Percentiles rank a stretch among this genome's conserved stretches.
phyloP scores from a whole-genome alignment of 2,329 filamentous ascomycete genomes.

The Metarhizium rileyi region DNA sequence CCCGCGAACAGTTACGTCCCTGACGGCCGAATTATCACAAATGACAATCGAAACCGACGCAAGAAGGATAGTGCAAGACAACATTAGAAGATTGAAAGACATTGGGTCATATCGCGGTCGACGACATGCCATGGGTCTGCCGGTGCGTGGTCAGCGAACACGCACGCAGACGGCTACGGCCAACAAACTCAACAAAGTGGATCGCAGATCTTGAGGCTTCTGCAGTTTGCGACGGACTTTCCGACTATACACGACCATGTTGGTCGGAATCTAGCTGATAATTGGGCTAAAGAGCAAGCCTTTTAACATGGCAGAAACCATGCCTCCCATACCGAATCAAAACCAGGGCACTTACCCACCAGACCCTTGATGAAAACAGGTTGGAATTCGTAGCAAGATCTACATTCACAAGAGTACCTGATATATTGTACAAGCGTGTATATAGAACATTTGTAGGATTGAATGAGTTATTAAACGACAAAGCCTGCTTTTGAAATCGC shows the following conservation, averaged over 20 bases:
- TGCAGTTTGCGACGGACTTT: neutral
- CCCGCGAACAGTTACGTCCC: constrained; percentile 66
- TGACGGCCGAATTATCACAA: constrained; percentile 75
- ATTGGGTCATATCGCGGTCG: constrained; percentile 85
- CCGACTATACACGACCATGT: neutral
- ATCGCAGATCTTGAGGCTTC: constrained; percentile 23
- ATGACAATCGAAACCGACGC: constrained; percentile 95
- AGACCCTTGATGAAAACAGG: neutral
- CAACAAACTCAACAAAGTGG: constrained; percentile 51
- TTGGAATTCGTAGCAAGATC: neutral
- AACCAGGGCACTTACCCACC: neutral
- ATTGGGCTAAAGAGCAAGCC: neutral
- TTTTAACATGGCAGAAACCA: neutral
- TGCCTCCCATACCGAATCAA: neutral
- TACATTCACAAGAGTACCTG: neutral
- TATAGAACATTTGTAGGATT: constrained; percentile 19
- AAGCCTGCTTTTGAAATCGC: neutral
- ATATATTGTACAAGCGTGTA: constrained; percentile 20
- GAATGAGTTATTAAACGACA: constrained; percentile 10
- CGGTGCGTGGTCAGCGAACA: constrained; percentile 83
- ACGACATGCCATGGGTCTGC: constrained; percentile 85
- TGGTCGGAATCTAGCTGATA: neutral
- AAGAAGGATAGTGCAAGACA: constrained; percentile 65
- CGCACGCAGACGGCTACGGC: constrained; percentile 59
- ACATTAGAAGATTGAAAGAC: constrained; percentile 77